phyloP scores from a whole-genome alignment of 345 rosid species.

The Noccaea bulbosa region DNA sequence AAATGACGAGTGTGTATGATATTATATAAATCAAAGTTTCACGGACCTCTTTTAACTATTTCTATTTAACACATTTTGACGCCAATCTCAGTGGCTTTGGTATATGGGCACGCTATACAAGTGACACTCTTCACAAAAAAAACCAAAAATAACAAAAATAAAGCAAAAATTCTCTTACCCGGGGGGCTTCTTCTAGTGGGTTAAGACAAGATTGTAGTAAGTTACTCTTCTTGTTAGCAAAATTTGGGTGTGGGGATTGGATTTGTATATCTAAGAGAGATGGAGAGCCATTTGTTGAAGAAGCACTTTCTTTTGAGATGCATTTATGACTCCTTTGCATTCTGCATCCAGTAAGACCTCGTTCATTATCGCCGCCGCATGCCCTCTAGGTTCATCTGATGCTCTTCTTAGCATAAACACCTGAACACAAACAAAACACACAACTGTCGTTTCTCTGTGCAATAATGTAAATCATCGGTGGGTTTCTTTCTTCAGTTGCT shows the following conservation, averaged over 20 bases:
- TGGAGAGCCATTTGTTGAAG: constrained; percentile 66
- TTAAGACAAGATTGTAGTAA: constrained; percentile 29
- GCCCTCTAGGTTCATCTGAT: constrained; percentile 67
- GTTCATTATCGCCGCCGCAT: constrained; percentile 67
- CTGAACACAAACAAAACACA: constrained; percentile 40
- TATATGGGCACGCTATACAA: constrained; percentile 37
- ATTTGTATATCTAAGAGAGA: constrained; percentile 43
- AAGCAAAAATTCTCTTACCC: constrained; percentile 30
- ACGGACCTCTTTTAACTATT: not conserved
- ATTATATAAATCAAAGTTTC: constrained; percentile 10
- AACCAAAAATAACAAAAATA: constrained; percentile 10
- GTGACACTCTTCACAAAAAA: constrained; percentile 34
- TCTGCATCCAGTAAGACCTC: constrained; percentile 70
- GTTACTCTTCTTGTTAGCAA: constrained; percentile 41
- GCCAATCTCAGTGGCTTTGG: constrained; percentile 36
- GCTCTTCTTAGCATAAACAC: constrained; percentile 71
- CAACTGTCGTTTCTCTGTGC: not conserved
- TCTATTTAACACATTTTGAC: constrained; percentile 12
- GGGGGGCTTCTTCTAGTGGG: constrained; percentile 30
- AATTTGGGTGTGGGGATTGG: constrained; percentile 36
- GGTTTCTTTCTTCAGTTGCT: not conserved
- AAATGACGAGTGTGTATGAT: constrained; percentile 2
- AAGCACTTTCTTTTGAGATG: constrained; percentile 62
- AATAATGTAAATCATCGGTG: not conserved
- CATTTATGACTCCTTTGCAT: constrained; percentile 66